A percentile compares a stretch with the other conserved stretches of the same genome.
phyloP scores from a whole-genome alignment of 257 asterid genomes.

The Solanum acaule region DNA sequence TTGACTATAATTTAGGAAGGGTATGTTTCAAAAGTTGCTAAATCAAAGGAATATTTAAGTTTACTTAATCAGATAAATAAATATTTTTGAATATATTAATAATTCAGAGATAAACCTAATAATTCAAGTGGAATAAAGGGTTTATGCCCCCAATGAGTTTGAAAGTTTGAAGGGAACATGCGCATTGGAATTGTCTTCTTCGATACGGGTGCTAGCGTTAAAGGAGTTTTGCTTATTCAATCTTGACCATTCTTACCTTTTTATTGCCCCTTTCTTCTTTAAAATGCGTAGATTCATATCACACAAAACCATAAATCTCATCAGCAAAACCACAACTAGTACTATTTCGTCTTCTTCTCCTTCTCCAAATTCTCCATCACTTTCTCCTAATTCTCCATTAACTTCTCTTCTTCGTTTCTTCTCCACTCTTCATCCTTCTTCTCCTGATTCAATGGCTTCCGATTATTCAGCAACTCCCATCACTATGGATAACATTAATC shows the following conservation, averaged over 20 bases:
- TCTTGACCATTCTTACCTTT: background rate
- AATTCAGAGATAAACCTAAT: too few relatives aligned
- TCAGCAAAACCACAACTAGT: background rate
- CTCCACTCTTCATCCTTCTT: background rate
- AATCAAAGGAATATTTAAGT: too few relatives aligned
- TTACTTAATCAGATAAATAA: too few relatives aligned
- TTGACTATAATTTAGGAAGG: background rate
- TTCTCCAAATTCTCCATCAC: too few relatives aligned
- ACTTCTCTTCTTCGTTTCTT: background rate
- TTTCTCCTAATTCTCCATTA: too few relatives aligned
- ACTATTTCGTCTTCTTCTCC: slow-evolving; percentile 5
- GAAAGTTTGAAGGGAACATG: background rate
- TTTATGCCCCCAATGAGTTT: background rate
- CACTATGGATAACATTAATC: slow-evolving; percentile 22
- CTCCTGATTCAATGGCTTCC: slow-evolving; percentile 29
- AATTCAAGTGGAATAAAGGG: too few relatives aligned
- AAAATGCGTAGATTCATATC: slow-evolving; percentile 65
- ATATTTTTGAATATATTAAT: rapidly evolving
- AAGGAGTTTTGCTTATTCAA: background rate
- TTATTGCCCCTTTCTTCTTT: background rate
- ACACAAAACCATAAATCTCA: slow-evolving; percentile 30
- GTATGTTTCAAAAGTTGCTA: background rate
- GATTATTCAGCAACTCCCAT: slow-evolving; percentile 33
- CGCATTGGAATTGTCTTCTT: background rate
- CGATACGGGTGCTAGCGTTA: background rate